Evolutionary conservation across 371 early-diverging fungal genomes (phyloP).

Genomic region (Blastocladiella emersonii): DNA sequence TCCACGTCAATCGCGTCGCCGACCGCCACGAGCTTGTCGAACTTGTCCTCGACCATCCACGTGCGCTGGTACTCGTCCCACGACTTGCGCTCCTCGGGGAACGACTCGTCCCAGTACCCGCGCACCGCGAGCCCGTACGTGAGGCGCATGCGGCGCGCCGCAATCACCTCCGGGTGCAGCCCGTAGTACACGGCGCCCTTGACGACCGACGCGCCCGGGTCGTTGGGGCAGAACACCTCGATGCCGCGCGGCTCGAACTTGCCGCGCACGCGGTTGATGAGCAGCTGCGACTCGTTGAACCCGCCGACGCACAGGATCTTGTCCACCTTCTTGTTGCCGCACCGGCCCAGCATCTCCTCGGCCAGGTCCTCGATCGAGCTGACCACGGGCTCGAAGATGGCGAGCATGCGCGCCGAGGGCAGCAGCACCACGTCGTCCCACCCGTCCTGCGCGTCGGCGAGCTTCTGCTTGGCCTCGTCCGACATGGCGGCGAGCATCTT

Average conservation of each 20-base stretch:
- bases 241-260: neutral
- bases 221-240: neutral
- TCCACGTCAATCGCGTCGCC: neutral
- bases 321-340: neutral
- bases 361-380: conserved; percentile 2
- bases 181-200: neutral
- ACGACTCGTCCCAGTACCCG: neutral
- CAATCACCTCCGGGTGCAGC: neutral
- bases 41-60: conserved; percentile 1
- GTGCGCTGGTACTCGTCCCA: neutral
- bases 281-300: neutral
- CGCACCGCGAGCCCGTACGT: neutral
- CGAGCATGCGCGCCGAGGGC: conserved; percentile 3
- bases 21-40: neutral
- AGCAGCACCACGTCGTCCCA: conserved; percentile 5
- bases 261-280: neutral
- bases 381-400: conserved; percentile 9
- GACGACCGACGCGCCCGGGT: neutral
- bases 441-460: conserved; percentile 4
- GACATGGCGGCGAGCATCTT: neutral
- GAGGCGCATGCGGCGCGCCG: neutral
- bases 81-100: neutral
- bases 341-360: conserved; percentile 7
- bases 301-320: conserved; percentile 1
- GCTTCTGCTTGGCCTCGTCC: neutral